These are phyloP conservation scores for Durotheca rogersii DNA, from an alignment of 495 filamentous ascomycete species.

Conservation along the genomic window DNA sequence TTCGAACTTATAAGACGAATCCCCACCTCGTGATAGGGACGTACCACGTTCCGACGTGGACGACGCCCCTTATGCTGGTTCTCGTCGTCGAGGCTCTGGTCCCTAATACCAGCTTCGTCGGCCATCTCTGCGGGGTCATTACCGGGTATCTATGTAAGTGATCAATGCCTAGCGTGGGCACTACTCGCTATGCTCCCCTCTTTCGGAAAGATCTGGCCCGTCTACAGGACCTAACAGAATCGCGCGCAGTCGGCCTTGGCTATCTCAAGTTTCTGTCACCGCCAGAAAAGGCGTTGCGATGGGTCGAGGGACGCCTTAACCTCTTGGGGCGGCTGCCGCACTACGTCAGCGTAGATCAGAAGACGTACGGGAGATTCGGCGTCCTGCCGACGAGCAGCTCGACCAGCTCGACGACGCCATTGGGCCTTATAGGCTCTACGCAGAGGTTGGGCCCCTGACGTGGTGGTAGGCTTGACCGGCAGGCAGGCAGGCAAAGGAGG, in stretches of 20 bases:
- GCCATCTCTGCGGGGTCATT: constrained; percentile 76
- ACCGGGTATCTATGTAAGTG: constrained; percentile 83
- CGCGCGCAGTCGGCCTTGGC: constrained; percentile 67
- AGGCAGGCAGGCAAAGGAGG: neutral
- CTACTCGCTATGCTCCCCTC: neutral
- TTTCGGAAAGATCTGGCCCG: too few relatives aligned
- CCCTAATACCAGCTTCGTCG: constrained; percentile 78
- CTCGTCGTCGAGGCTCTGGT: constrained; percentile 70
- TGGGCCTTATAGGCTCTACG: constrained; percentile 59
- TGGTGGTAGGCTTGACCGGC: neutral
- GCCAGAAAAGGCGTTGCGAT: constrained; percentile 76
- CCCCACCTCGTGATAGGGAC: constrained; percentile 73
- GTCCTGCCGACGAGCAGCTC: constrained; percentile 67
- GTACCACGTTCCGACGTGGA: constrained; percentile 86
- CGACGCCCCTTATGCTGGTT: constrained; percentile 74
- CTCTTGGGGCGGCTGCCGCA: constrained; percentile 78
- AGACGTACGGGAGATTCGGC: constrained; percentile 93
- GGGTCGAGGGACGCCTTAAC: constrained; percentile 81
- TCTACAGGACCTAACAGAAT: constrained; percentile 4
- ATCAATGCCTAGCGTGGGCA: neutral
- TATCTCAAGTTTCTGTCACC: constrained; percentile 82
- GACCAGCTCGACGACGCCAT: constrained; percentile 48
- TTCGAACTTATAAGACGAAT: constrained; percentile 71
- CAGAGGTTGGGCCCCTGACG: constrained; percentile 65
- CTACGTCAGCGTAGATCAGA: constrained; percentile 90